These are phyloP conservation scores for Tylopilus orsonianus DNA, from an alignment of 1,284 basidiomycete genomes.

Conservation along the genomic window DNA sequence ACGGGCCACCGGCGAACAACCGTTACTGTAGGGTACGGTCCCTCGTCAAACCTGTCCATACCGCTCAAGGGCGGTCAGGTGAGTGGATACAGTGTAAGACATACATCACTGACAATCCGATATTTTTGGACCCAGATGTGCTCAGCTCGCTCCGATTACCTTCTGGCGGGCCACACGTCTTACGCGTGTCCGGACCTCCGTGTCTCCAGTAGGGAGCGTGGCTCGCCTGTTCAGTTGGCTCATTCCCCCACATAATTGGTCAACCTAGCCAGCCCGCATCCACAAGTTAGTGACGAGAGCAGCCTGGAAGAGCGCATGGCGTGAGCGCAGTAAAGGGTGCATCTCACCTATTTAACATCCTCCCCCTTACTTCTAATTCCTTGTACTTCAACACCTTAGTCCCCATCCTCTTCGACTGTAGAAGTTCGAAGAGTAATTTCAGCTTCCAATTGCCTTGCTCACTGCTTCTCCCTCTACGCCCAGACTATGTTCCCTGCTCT, in stretches of 20 bases:
- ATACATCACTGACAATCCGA: slow-evolving; percentile 7
- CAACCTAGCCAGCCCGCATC: slow-evolving; percentile 32
- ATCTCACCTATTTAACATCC: slow-evolving; percentile 25
- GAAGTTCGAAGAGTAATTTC: slow-evolving; percentile 29
- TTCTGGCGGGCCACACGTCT: slow-evolving; percentile 23
- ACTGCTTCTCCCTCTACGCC: slow-evolving; percentile 44
- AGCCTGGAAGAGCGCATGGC: slow-evolving; percentile 23
- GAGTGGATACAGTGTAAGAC: slow-evolving; percentile 19
- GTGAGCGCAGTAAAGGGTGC: slow-evolving; percentile 34
- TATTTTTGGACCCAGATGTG: slow-evolving; percentile 7
- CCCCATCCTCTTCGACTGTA: slow-evolving; percentile 35
- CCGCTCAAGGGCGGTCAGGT: slow-evolving; percentile 13
- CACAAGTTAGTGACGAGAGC: slow-evolving; percentile 31
- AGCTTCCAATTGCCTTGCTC: slow-evolving; percentile 35
- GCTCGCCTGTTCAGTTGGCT: slow-evolving; percentile 23
- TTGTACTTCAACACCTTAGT: slow-evolving; percentile 46
- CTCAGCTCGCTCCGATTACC: slow-evolving; percentile 15
- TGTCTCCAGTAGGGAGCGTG: slow-evolving; percentile 27
- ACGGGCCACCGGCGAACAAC: not conserved
- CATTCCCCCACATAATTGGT: slow-evolving; percentile 28
- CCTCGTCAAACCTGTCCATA: slow-evolving; percentile 10
- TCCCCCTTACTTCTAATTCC: slow-evolving; percentile 40
- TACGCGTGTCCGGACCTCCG: slow-evolving; percentile 29
- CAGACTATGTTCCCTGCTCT: slow-evolving; percentile 55
- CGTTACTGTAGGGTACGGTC: not conserved